Percentiles rank a stretch among this genome's conserved stretches.
These are phyloP conservation scores for Boletus fagicola DNA, from an alignment of 768 basidiomycete species.

Conservation along the genomic window DNA sequence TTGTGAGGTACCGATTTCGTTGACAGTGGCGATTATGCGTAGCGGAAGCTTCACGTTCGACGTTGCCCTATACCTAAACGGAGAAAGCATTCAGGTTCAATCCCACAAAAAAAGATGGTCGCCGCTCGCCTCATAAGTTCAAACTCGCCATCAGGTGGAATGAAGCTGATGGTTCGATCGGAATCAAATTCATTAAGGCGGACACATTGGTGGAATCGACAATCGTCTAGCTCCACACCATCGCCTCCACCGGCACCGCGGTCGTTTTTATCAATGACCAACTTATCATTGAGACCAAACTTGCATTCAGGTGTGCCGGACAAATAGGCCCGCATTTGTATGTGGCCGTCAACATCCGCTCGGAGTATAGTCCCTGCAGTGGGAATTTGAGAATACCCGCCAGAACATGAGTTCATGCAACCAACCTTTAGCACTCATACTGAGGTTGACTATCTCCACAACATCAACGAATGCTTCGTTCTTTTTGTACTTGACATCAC, in stretches of 20 bases:
- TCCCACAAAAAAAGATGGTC: not conserved
- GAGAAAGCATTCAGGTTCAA: slow-evolving; percentile 1
- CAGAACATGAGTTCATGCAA: not conserved
- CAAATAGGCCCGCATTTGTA: slow-evolving; percentile 96
- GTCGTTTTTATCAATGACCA: slow-evolving; percentile 86
- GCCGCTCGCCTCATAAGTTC: slow-evolving; percentile 86
- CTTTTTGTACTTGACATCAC: slow-evolving; percentile 98
- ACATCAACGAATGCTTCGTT: slow-evolving; percentile 99
- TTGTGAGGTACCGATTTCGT: slow-evolving; percentile 87
- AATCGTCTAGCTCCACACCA: slow-evolving; percentile 95
- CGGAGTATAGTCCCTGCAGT: slow-evolving; percentile 78
- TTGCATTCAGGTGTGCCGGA: slow-evolving; percentile 98
- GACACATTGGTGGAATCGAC: slow-evolving; percentile 98
- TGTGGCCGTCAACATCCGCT: slow-evolving; percentile 98
- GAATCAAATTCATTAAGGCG: slow-evolving; percentile 93
- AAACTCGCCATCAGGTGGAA: slow-evolving; percentile 98
- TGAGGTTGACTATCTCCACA: slow-evolving; percentile 92
- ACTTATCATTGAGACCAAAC: slow-evolving; percentile 97
- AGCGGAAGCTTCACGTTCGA: slow-evolving; percentile 95
- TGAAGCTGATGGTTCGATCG: slow-evolving; percentile 90
- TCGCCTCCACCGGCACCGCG: slow-evolving; percentile 53
- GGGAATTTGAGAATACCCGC: not conserved
- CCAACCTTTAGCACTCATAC: slow-evolving; percentile 92
- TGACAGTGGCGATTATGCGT: slow-evolving; percentile 84
- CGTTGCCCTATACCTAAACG: slow-evolving; percentile 85